phyloP scores from a whole-genome alignment of 305 asterid genomes.

The Fraxinus sp. region DNA sequence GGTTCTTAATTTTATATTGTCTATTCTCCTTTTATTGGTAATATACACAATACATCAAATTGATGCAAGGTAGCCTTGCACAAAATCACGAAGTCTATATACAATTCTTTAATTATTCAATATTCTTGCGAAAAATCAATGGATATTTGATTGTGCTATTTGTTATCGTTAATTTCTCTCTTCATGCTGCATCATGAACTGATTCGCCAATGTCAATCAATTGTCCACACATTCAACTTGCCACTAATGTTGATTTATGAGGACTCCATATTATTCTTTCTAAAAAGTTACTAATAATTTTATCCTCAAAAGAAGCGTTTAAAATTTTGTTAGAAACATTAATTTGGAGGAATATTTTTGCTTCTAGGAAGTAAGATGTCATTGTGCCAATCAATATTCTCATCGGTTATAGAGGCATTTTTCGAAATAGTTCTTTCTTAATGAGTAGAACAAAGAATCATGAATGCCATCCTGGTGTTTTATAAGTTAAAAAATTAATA shows the following conservation, averaged over 20 bases:
- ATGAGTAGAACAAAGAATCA: neutral
- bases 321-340: neutral
- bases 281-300: neutral
- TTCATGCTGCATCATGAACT: neutral
- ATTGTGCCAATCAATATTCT: too few relatives aligned
- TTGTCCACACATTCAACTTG: neutral
- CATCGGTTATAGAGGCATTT: neutral
- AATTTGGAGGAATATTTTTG: neutral
- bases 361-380: neutral
- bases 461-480: too few relatives aligned
- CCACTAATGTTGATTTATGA: neutral
- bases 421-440: too few relatives aligned
- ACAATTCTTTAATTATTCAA: neutral
- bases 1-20: too few relatives aligned
- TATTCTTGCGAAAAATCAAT: neutral
- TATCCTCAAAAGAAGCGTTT: neutral
- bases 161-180: neutral
- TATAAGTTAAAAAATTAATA: neutral
- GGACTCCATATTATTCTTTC: too few relatives aligned
- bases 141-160: neutral
- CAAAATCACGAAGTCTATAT: neutral
- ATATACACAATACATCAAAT: neutral
- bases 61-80: neutral
- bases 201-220: neutral
- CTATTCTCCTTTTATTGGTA: too few relatives aligned